Evolutionary conservation across 441 rosid species (phyloP).

Genomic region (Manihot esculenta): DNA sequence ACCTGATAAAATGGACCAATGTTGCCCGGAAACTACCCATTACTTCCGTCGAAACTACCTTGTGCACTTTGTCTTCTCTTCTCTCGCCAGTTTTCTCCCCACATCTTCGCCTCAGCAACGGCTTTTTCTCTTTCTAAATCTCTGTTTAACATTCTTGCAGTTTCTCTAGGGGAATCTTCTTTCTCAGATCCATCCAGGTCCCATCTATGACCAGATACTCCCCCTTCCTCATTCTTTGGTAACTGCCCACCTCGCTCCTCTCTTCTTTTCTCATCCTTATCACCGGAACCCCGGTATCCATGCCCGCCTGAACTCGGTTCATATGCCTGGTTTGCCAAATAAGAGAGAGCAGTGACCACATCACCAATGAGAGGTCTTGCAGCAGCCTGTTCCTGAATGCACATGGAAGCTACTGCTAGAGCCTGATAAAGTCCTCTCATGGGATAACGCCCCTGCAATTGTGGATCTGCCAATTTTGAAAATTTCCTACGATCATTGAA

Average conservation of each 20-base stretch:
- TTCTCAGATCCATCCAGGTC: slow-evolving; percentile 81
- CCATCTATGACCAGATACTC: slow-evolving; percentile 60
- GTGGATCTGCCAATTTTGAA: slow-evolving; percentile 77
- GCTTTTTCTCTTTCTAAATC: slow-evolving; percentile 85
- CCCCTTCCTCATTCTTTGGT: slow-evolving; percentile 57
- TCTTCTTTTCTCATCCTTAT: slow-evolving; percentile 54
- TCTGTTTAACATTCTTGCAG: slow-evolving; percentile 57
- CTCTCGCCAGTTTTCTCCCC: slow-evolving; percentile 96
- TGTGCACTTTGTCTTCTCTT: slow-evolving; percentile 77
- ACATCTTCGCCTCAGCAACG: slow-evolving; percentile 96
- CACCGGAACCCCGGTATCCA: slow-evolving; percentile 40
- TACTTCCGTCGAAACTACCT: slow-evolving; percentile 69
- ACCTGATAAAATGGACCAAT: neutral
- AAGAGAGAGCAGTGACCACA: slow-evolving; percentile 92
- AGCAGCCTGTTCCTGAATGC: slow-evolving; percentile 95
- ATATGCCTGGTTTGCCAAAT: slow-evolving; percentile 79
- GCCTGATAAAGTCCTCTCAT: slow-evolving; percentile 93
- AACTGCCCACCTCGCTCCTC: slow-evolving; percentile 66
- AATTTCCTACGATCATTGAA: slow-evolving; percentile 82
- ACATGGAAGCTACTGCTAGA: slow-evolving; percentile 95
- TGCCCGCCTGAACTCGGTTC: slow-evolving; percentile 50
- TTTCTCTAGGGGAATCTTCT: slow-evolving; percentile 85
- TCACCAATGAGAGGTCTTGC: slow-evolving; percentile 91
- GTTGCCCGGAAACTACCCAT: slow-evolving; percentile 35
- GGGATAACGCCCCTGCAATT: slow-evolving; percentile 71